A percentile compares a stretch with the other conserved stretches of the same genome.
Conservation (phyloP, 495 filamentous ascomycete genomes). For the Usnea hakonensis region DNA sequence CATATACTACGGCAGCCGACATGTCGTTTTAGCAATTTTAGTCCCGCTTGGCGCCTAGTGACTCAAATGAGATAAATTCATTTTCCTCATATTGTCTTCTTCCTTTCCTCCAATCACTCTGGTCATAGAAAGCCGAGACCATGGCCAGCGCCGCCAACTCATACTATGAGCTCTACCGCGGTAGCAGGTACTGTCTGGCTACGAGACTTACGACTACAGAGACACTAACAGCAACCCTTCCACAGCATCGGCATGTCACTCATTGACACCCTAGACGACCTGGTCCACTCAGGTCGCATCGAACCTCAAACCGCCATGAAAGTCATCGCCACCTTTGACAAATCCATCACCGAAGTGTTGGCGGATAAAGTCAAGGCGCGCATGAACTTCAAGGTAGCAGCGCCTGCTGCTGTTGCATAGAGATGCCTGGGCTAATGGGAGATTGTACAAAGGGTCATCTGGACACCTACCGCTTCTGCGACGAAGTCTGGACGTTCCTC, state of each 20-base stretch:
- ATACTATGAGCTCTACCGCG: conserved; percentile 95
- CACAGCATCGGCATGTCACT: conserved; percentile 79
- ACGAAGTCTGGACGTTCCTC: conserved; percentile 99
- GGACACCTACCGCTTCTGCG: conserved; percentile 99
- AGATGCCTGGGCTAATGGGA: neutral
- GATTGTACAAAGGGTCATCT: conserved; percentile 71
- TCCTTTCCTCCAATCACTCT: neutral
- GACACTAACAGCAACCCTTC: conserved; percentile 21
- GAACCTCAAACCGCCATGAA: conserved; percentile 98
- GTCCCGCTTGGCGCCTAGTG: too few relatives aligned
- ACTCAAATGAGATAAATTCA: neutral
- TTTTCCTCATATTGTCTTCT: neutral
- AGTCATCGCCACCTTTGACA: conserved; percentile 88
- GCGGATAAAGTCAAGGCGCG: conserved; percentile 85
- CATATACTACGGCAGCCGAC: neutral
- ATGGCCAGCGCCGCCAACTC: conserved; percentile 24
- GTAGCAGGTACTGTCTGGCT: conserved; percentile 68
- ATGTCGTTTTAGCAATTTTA: too few relatives aligned
- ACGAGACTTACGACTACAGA: neutral
- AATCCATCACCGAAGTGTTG: conserved; percentile 77
- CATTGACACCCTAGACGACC: conserved; percentile 91
- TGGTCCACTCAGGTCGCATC: conserved; percentile 87
- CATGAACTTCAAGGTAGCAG: conserved; percentile 85
- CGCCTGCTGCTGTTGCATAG: neutral
- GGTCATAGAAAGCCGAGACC: neutral